Base-by-base conservation (phyloP, 163 green algal genomes). In the Chlorella variabilis region DNA sequence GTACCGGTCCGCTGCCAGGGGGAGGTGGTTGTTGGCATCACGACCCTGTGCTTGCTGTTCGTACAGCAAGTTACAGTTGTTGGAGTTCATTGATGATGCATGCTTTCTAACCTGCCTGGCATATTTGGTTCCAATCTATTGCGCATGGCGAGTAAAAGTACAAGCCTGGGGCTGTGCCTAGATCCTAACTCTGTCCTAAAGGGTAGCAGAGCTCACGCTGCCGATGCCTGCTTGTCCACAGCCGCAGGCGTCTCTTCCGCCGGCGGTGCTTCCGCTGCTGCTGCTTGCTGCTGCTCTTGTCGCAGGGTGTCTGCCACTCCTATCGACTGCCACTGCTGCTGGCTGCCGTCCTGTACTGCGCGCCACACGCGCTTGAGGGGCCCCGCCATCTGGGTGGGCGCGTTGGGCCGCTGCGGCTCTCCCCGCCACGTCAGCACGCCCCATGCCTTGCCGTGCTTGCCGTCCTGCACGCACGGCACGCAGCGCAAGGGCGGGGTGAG, bases 371-470 rank as follows among this genome's bases (percentile, higher is more conserved):
- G 82, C 61, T 92, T 92, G 4, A 89, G 62, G 2, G 80, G 49
- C 3, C 88, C 83, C 15, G n/a, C 69, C 17, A 90, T 71, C 0
- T 39, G 66, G 11, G 39, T 83, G 13, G 87, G 73, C 33, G 65
- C 15, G 8, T 85, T 79, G 39, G 78, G 29, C n/a, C 49, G 45
- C 39, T 84, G 63, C 51, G 17, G 20, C 71, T 63, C 18, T n/a
- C 88, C 88, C 11, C 75, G 85, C 88, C 88, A 92, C 3, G 75
- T 89, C 54, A 90, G 58, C 36, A 84, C 68, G n/a, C 88, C 88
- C 66, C 66, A 89, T 18, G 77, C 84, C 48, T 83, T 83, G 63
- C 88, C 88, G 61, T 84, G 70, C 68, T 88, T 85, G 38, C 87
- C 87, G 31, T 91, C 84, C 78, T 85, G 81, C 71, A 58, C 20